A percentile compares a stretch with the other conserved stretches of the same genome.
These are phyloP conservation scores for Macrolepiota albuminosa DNA, from an alignment of 768 basidiomycete species.

Conservation along the genomic window DNA sequence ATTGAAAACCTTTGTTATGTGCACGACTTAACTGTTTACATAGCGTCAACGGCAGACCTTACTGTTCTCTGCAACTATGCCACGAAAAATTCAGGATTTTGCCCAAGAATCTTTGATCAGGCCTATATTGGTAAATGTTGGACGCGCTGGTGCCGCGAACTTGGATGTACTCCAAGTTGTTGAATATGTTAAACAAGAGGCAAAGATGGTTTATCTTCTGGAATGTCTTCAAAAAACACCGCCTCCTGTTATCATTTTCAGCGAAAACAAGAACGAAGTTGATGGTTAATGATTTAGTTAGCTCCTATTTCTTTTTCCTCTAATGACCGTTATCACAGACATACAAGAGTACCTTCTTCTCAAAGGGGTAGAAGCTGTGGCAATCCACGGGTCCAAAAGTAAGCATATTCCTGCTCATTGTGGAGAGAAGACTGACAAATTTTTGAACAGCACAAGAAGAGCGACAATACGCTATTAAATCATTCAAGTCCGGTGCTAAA, in stretches of 20 bases:
- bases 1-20: not conserved
- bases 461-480: slow-evolving; percentile 97
- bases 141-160: slow-evolving; percentile 96
- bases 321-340: slow-evolving; percentile 45
- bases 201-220: slow-evolving; percentile 98
- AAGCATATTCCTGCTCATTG: slow-evolving; percentile 20
- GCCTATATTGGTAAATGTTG: slow-evolving; percentile 94
- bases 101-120: slow-evolving; percentile 94
- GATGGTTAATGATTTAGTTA: slow-evolving; percentile 58
- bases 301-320: not conserved
- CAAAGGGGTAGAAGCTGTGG: slow-evolving; percentile 97
- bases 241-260: slow-evolving; percentile 96
- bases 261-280: slow-evolving; percentile 99
- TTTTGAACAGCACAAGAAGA: slow-evolving; percentile 82
- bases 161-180: slow-evolving; percentile 95
- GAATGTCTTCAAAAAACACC: slow-evolving; percentile 98
- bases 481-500: slow-evolving; percentile 95
- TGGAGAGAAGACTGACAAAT: not conserved
- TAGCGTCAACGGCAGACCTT: slow-evolving; percentile 95
- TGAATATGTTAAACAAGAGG: slow-evolving; percentile 99
- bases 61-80: slow-evolving; percentile 99
- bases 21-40: slow-evolving; percentile 2
- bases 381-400: slow-evolving; percentile 98
- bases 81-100: slow-evolving; percentile 97
- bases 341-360: slow-evolving; percentile 96